A percentile compares a stretch with the other conserved stretches of the same genome.
phyloP scores from a whole-genome alignment of 495 filamentous ascomycete genomes.

The Ramalina intermedia region DNA sequence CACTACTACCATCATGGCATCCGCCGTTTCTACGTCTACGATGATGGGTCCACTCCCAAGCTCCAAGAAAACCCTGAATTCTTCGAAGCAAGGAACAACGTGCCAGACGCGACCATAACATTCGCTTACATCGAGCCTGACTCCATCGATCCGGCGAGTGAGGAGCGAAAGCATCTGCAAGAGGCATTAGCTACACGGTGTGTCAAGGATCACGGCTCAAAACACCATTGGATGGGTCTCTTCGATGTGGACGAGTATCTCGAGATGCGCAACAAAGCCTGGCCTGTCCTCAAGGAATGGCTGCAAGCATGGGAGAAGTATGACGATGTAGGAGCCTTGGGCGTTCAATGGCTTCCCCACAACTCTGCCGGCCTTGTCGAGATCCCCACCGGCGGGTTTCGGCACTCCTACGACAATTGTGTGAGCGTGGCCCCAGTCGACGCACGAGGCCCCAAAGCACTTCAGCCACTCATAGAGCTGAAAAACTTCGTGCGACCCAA shows the following conservation, averaged over 20 bases:
- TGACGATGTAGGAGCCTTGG: conserved; percentile 4
- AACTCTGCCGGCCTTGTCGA: conserved; percentile 2
- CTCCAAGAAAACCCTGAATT: conserved; percentile 6
- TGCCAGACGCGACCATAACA: conserved; percentile 2
- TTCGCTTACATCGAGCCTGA: conserved; percentile 6
- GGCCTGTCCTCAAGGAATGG: neutral
- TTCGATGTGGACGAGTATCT: conserved; percentile 4
- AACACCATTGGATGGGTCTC: conserved; percentile 4
- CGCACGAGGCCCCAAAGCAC: neutral
- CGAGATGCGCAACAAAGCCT: conserved; percentile 2
- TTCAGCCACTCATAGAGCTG: neutral
- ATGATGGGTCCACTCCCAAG: conserved; percentile 14
- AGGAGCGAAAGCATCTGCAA: neutral
- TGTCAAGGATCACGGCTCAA: neutral
- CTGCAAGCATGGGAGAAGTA: conserved; percentile 1
- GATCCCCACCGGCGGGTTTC: neutral
- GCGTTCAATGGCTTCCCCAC: conserved; percentile 1
- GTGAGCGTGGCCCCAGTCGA: neutral
- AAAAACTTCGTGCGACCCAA: conserved; percentile 2
- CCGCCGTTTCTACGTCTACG: conserved; percentile 18
- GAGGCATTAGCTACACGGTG: neutral
- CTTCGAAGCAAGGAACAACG: conserved; percentile 4
- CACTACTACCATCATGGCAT: conserved; percentile 19
- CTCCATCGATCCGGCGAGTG: neutral
- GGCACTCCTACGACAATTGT: conserved; percentile 3